A percentile compares a stretch with the other conserved stretches of the same genome.
Conservation (phyloP, 78 protist genomes). For the Protostelium mycophagum region DNA sequence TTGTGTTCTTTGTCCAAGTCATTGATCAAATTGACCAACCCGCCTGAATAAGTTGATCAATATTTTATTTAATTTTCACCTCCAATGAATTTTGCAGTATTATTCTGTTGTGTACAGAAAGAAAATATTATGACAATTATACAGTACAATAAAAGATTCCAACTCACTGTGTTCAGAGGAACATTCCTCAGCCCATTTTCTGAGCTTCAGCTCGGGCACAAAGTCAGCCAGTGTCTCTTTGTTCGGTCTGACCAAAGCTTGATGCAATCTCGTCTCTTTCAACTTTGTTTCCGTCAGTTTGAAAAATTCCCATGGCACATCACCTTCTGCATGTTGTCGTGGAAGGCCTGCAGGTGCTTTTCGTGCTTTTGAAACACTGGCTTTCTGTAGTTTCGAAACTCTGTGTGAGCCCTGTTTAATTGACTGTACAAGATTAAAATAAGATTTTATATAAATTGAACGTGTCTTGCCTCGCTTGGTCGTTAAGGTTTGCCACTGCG, state of each 20-base stretch:
- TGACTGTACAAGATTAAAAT: background rate
- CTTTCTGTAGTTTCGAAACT: background rate
- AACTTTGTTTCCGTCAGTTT: background rate
- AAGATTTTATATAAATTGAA: too few species aligned
- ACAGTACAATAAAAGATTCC: background rate
- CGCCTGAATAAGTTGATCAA: background rate
- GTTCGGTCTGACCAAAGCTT: background rate
- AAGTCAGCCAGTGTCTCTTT: background rate
- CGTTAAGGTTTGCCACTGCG: background rate
- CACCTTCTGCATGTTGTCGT: background rate
- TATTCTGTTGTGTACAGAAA: too few species aligned
- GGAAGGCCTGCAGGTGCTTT: background rate
- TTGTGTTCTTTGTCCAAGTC: background rate
- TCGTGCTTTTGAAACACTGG: background rate
- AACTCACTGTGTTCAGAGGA: background rate
- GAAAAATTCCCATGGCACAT: background rate
- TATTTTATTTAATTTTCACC: too few species aligned
- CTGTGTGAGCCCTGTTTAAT: background rate
- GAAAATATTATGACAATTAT: too few species aligned
- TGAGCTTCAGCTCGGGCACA: background rate
- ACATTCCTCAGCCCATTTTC: background rate
- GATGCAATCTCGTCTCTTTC: background rate
- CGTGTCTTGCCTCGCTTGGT: background rate
- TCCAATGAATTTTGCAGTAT: too few species aligned
- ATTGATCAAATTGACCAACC: background rate